phyloP scores from a whole-genome alignment of 805 yeast species.

The Candida coquimbonensis region DNA sequence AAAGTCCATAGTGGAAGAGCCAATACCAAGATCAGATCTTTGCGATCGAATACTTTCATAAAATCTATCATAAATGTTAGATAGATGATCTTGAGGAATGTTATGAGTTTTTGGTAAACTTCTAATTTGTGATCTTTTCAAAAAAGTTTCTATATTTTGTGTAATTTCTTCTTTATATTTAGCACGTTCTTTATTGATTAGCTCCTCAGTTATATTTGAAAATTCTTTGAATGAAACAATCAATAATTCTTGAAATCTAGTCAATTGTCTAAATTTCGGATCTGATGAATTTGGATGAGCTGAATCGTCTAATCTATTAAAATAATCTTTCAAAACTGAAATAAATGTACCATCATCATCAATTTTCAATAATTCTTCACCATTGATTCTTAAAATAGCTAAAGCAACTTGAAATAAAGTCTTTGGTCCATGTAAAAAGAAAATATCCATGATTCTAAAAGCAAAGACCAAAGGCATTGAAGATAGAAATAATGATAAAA shows the following conservation, averaged over 20 bases:
- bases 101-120: conserved; percentile 71
- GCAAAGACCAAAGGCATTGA: conserved; percentile 95
- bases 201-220: conserved; percentile 66
- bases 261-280: conserved; percentile 55
- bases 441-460: conserved; percentile 82
- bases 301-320: conserved; percentile 65
- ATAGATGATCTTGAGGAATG: conserved; percentile 48
- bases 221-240: conserved; percentile 93
- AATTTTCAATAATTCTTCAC: conserved; percentile 70
- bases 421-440: conserved; percentile 83
- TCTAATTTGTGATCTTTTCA: conserved; percentile 85
- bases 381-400: conserved; percentile 84
- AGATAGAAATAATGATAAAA: conserved; percentile 78
- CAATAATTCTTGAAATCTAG: conserved; percentile 83
- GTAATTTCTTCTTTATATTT: conserved; percentile 71
- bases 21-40: conserved; percentile 45
- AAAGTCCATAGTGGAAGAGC: conserved; percentile 64
- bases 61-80: conserved; percentile 77
- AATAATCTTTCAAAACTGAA: conserved; percentile 76
- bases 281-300: conserved; percentile 70
- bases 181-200: conserved; percentile 60
- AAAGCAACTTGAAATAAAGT: conserved; percentile 88
- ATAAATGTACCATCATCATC: conserved; percentile 93
- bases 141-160: conserved; percentile 82
- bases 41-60: conserved; percentile 69